Percentiles rank a stretch among this genome's conserved stretches.
These are phyloP conservation scores for Voacanga thouarsii DNA, from an alignment of 257 asterid genomes.

Conservation along the genomic window DNA sequence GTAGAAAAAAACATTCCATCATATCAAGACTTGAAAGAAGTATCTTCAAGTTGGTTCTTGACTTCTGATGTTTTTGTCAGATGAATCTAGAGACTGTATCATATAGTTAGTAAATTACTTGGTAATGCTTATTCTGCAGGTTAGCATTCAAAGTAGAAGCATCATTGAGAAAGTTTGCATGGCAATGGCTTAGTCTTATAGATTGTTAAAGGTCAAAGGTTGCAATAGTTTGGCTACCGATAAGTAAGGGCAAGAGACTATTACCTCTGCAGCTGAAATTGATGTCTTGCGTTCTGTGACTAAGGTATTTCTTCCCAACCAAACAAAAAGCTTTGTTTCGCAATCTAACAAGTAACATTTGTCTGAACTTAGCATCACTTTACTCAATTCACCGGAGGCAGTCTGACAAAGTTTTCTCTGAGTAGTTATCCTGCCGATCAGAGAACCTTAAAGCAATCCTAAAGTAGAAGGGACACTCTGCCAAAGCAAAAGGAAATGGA, in stretches of 20 bases:
- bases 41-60: not conserved
- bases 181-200: not conserved
- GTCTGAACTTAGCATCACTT: conserved; percentile 53
- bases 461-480: conserved; percentile 17
- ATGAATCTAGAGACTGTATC: not conserved
- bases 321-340: conserved; percentile 60
- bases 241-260: conserved; percentile 17
- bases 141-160: not conserved
- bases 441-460: conserved; percentile 43
- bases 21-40: not conserved
- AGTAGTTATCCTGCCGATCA: conserved; percentile 51
- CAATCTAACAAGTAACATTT: conserved; percentile 72
- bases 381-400: conserved; percentile 46
- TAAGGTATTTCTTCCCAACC: conserved; percentile 73
- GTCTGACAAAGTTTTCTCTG: conserved; percentile 41
- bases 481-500: conserved; percentile 13
- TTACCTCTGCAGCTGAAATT: conserved; percentile 59
- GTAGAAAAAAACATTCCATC: not conserved
- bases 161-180: not conserved
- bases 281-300: conserved; percentile 61
- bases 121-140: not conserved
- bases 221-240: conserved; percentile 15
- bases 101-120: not conserved
- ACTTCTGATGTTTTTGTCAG: not conserved
- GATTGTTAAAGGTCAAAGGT: not conserved